phyloP scores from a whole-genome alignment of 768 basidiomycete species.

The Boletellus emodensis region DNA sequence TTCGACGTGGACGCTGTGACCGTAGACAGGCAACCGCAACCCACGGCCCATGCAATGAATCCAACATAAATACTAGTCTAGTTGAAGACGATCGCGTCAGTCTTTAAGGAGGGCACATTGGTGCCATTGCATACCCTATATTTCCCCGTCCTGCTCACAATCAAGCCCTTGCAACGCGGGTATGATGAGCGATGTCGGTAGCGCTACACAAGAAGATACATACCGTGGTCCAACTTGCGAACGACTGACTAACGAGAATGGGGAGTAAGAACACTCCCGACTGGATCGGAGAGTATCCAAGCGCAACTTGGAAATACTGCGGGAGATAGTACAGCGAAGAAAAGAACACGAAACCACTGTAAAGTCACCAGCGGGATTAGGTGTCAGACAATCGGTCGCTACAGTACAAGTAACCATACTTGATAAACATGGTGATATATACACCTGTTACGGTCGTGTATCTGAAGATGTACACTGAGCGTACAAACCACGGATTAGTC shows the following conservation, averaged over 20 bases:
- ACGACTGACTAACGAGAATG: constrained; percentile 60
- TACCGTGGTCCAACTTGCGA: constrained; percentile 52
- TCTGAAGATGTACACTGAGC: constrained; percentile 69
- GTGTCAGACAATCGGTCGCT: neutral
- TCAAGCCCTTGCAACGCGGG: constrained; percentile 43
- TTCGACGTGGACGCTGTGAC: constrained; percentile 46
- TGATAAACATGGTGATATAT: constrained; percentile 67
- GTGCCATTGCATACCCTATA: constrained; percentile 42
- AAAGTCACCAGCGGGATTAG: neutral
- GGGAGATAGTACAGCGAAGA: constrained; percentile 70
- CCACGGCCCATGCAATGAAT: constrained; percentile 66
- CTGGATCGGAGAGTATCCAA: constrained; percentile 62
- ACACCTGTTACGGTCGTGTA: constrained; percentile 63
- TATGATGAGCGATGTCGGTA: neutral
- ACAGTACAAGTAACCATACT: constrained; percentile 33
- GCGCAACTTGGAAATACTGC: constrained; percentile 69
- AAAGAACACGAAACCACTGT: constrained; percentile 57
- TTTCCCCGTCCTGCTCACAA: constrained; percentile 60
- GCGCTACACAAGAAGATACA: constrained; percentile 14
- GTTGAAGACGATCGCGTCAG: neutral
- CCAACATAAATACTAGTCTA: constrained; percentile 45
- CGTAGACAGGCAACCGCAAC: constrained; percentile 66
- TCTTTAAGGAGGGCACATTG: neutral
- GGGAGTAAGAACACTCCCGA: constrained; percentile 67
- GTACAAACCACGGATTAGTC: neutral